These are phyloP conservation scores for Colletotrichum horii DNA, from an alignment of 2,329 filamentous ascomycete species.

Conservation along the genomic window DNA sequence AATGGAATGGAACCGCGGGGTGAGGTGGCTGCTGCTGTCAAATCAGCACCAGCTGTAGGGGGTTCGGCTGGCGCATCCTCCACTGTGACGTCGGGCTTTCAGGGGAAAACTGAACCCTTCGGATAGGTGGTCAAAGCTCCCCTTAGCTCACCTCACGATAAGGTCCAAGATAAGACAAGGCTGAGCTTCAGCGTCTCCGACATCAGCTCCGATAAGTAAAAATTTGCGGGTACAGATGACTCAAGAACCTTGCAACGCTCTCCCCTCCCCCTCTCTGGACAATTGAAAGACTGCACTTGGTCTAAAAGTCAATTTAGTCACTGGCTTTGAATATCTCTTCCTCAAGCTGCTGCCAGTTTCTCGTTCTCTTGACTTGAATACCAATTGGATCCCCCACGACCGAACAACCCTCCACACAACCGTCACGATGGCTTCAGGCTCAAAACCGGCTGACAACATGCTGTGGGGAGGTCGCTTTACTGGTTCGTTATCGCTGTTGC, in stretches of 20 bases:
- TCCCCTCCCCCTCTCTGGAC: background rate
- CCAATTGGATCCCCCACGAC: background rate
- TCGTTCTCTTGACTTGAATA: background rate
- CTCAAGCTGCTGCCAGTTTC: background rate
- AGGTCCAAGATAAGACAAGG: constrained; percentile 14
- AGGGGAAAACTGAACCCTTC: background rate
- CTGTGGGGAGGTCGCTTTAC: constrained; percentile 48
- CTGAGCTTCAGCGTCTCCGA: background rate
- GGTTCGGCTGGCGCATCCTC: background rate
- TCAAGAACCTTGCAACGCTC: background rate
- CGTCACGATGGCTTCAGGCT: constrained; percentile 30
- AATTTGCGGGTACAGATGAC: background rate
- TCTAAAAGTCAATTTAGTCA: background rate
- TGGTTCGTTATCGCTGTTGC: constrained; percentile 29
- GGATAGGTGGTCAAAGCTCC: constrained; percentile 14
- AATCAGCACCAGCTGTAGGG: background rate
- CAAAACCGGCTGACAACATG: constrained; percentile 36
- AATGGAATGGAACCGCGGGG: no score
- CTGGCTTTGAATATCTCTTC: background rate
- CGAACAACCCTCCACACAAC: background rate
- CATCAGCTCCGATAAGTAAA: background rate
- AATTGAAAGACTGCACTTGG: background rate
- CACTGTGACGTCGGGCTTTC: constrained; percentile 17
- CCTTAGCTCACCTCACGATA: background rate
- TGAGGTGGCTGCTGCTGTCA: background rate